Base-by-base conservation (phyloP, 257 asterid genomes). In the Nicotiana undulata region DNA sequence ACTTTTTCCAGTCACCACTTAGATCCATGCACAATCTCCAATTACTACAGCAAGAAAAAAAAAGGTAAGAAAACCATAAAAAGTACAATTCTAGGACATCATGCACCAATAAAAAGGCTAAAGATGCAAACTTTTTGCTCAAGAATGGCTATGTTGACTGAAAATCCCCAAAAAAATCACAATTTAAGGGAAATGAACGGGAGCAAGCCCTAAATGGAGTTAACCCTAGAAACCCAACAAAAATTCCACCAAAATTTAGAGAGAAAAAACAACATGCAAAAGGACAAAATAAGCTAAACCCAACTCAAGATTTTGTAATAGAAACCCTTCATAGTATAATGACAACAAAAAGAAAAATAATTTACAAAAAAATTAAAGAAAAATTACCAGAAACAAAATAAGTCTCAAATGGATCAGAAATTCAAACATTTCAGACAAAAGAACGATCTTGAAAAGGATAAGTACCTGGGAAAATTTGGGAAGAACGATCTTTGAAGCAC, bases 141-240 rank as follows among this genome's bases (percentile, higher is more conserved):
- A 67, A 77, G 32, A 72, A 61, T 79, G 29, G 53, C 79, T 74
- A 65, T 40, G 20, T 44, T 31, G 77, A 79, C 63, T 34, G 20
- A 51, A 79, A 76, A 63, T 20, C 63, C 56, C 63, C 76, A 37
- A 74, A 76, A 76, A 82, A 51, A 34, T 74, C 66, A 28, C 77
- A 75, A 59, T 79, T 74, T 44, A 5, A 18, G 17, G 26, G 49
- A 77, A 82, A 79, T 84, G 83, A 85, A 85, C 81, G 81, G 64
- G 60, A 63, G 72, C 52, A 85, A 87, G 61, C 87, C 90, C 89
- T 79, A 86, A 87, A 82, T 74, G 77, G 44, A 12, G 32, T 32
- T 58, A 86, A 79, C 89, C 86, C 88, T 76, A 44, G 34, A 88
- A 82, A 22, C 16, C 77, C 79, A 46, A n/a, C 76, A 65, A 79